Evolutionary conservation across 2,329 filamentous ascomycete genomes (phyloP).

Genomic region (Zelopaecilomyces penicillatus): DNA sequence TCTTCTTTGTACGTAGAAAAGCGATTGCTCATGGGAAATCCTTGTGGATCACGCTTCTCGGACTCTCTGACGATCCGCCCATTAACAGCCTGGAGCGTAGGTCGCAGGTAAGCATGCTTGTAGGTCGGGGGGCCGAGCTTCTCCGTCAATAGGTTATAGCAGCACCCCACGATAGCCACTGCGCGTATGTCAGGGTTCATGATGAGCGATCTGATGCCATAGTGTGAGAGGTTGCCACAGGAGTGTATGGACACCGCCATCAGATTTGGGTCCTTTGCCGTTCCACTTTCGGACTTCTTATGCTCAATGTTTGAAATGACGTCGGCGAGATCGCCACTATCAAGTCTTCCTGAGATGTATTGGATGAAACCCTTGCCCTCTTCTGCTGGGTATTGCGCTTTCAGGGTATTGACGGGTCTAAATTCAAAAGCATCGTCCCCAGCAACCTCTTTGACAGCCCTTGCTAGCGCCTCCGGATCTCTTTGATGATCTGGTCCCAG

Average conservation of each 20-base stretch:
- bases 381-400: constrained; percentile 43
- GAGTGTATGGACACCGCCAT: constrained; percentile 96
- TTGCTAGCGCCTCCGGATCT: constrained; percentile 31
- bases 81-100: constrained; percentile 56
- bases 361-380: constrained; percentile 63
- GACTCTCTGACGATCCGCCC: constrained; percentile 62
- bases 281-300: constrained; percentile 10
- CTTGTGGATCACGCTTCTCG: constrained; percentile 71
- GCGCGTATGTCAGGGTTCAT: constrained; percentile 77
- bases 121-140: constrained; percentile 78
- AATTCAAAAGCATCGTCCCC: constrained; percentile 32
- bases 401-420: constrained; percentile 40
- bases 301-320: constrained; percentile 55
- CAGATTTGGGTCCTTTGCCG: constrained; percentile 39
- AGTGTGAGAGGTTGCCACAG: constrained; percentile 94
- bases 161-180: constrained; percentile 95
- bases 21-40: constrained; percentile 82
- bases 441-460: constrained; percentile 25
- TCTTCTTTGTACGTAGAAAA: constrained; percentile 50
- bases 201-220: constrained; percentile 77
- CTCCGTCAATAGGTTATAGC: constrained; percentile 94
- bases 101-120: constrained; percentile 71
- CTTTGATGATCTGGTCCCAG: constrained; percentile 23
- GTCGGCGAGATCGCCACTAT: constrained; percentile 62
- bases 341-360: constrained; percentile 67